These are phyloP conservation scores for Citrus australasica DNA, from an alignment of 345 rosid species.

Conservation along the genomic window DNA sequence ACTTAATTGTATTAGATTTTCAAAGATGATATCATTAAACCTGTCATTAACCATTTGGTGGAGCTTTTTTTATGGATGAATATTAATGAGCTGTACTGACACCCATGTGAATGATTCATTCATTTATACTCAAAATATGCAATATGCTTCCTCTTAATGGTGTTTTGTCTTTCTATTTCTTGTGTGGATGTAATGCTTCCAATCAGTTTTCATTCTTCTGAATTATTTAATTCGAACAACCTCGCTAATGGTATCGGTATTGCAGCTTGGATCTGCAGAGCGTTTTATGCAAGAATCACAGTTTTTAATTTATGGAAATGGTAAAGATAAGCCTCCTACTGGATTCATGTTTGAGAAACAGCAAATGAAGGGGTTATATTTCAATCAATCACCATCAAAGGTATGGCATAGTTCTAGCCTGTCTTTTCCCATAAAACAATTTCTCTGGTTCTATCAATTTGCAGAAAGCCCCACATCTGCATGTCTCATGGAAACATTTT, in stretches of 20 bases:
- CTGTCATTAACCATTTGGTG: neutral
- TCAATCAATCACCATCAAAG: conserved; percentile 88
- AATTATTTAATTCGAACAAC: conserved; percentile 1
- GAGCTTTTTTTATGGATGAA: neutral
- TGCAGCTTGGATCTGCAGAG: conserved; percentile 97
- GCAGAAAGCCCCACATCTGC: neutral
- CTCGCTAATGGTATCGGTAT: conserved; percentile 8
- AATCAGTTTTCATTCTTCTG: conserved; percentile 1
- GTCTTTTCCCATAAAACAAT: neutral
- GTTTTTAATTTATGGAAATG: conserved; percentile 81
- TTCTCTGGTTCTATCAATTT: neutral
- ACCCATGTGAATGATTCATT: neutral
- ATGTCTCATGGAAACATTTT: neutral
- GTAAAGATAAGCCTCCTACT: conserved; percentile 81
- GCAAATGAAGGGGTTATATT: conserved; percentile 86
- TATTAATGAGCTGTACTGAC: neutral
- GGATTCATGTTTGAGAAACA: conserved; percentile 95
- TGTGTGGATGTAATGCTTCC: neutral
- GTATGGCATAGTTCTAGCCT: conserved; percentile 31
- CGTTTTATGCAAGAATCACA: conserved; percentile 78
- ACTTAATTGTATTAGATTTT: neutral
- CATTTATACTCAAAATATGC: neutral
- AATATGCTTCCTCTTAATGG: no score
- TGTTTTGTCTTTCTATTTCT: neutral
- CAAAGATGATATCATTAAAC: neutral